phyloP scores from a whole-genome alignment of 108 stramenopile genomes.

The Nitzschia sp. region DNA sequence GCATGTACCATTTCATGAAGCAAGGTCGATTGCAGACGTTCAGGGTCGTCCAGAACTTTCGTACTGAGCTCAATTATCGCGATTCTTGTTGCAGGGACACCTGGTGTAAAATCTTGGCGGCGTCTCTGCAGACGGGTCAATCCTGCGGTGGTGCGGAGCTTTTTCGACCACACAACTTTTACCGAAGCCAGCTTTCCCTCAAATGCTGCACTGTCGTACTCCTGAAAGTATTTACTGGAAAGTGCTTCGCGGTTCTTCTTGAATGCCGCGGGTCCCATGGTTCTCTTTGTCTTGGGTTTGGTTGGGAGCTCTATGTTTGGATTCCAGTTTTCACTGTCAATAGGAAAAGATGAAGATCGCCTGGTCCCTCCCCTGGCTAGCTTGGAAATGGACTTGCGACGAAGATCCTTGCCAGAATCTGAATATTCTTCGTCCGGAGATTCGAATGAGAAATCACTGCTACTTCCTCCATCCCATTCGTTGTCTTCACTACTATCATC shows the following conservation, averaged over 20 bases:
- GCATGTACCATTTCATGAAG: conserved; percentile 96
- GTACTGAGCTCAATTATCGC: conserved; percentile 87
- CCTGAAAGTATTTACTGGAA: conserved; percentile 39
- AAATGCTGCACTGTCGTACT: conserved; percentile 61
- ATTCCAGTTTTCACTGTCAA: neutral
- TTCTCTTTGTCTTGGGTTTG: conserved; percentile 5
- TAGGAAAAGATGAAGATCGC: neutral
- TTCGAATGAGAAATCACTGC: conserved; percentile 1
- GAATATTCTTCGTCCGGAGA: neutral
- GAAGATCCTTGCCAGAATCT: neutral
- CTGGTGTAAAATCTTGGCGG: conserved; percentile 9
- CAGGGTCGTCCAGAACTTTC: conserved; percentile 82
- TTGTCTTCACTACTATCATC: conserved; percentile 4
- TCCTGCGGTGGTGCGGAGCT: conserved; percentile 85
- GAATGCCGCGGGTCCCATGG: conserved; percentile 31
- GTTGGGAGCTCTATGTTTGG: neutral
- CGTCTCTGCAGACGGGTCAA: conserved; percentile 55
- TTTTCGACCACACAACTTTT: conserved; percentile 74
- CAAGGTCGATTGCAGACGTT: conserved; percentile 78
- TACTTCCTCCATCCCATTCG: conserved; percentile 1
- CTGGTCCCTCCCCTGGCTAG: neutral
- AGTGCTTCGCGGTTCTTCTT: conserved; percentile 51
- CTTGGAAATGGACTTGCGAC: neutral
- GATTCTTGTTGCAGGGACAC: conserved; percentile 1
- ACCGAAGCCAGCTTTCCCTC: conserved; percentile 38